These are phyloP conservation scores for Cordyceps tenuipes DNA, from an alignment of 2,329 filamentous ascomycete genomes.

Conservation along the genomic window DNA sequence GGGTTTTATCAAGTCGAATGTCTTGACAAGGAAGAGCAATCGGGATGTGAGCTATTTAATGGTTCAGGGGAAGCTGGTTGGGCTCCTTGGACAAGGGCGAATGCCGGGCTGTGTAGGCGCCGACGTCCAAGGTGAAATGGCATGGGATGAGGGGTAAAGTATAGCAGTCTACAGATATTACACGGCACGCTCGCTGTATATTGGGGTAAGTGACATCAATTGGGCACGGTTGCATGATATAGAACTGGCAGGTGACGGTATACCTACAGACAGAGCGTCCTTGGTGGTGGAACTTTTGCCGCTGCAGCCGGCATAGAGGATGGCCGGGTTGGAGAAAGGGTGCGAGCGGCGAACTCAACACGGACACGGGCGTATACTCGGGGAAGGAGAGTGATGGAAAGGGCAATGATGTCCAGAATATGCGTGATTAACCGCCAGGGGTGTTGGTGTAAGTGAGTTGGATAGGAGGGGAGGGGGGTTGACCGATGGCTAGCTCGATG, in stretches of 20 bases:
- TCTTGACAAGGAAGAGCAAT: background rate
- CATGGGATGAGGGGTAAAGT: background rate
- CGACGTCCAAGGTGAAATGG: background rate
- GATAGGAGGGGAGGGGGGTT: too few species aligned
- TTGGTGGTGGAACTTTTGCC: background rate
- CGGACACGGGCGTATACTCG: background rate
- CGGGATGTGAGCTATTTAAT: background rate
- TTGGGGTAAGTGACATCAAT: background rate
- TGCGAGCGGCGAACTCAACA: background rate
- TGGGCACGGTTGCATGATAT: background rate
- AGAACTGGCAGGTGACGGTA: background rate
- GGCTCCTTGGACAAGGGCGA: background rate
- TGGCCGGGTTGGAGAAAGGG: background rate
- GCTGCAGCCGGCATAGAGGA: background rate
- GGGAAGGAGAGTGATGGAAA: background rate
- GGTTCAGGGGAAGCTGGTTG: background rate
- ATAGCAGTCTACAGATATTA: background rate
- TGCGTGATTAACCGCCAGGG: background rate
- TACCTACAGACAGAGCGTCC: too few species aligned
- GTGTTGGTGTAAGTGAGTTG: background rate
- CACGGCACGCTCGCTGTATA: background rate
- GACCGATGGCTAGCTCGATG: background rate
- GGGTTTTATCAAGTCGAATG: background rate
- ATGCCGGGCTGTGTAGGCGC: background rate
- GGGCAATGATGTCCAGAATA: background rate